These are phyloP conservation scores for Coniella lustricola DNA, from an alignment of 2,329 filamentous ascomycete genomes.

Conservation along the genomic window DNA sequence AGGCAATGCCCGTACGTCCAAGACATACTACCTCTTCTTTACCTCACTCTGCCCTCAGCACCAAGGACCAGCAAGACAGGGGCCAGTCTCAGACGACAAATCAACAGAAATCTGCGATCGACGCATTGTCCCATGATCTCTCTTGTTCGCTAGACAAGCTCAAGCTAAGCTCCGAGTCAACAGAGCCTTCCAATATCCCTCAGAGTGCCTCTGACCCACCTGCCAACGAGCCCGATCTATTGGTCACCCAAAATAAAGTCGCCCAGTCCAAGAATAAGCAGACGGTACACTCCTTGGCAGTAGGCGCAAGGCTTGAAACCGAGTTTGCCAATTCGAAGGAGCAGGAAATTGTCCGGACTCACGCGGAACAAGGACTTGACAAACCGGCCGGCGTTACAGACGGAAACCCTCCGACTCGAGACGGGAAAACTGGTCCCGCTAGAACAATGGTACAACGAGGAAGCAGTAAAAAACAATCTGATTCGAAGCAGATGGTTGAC, in stretches of 20 bases:
- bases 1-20: constrained; percentile 16
- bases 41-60: constrained; percentile 6
- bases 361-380: not conserved
- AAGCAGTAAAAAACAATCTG: not conserved
- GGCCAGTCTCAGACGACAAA: not conserved
- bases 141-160: constrained; percentile 12
- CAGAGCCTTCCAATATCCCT: constrained; percentile 10
- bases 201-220: constrained; percentile 6
- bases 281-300: constrained; percentile 14
- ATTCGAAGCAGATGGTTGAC: not conserved
- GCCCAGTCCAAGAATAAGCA: constrained; percentile 6
- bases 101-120: constrained; percentile 1
- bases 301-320: not conserved
- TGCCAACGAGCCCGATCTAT: not conserved
- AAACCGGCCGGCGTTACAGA: no score
- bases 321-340: constrained; percentile 6
- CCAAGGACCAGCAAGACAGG: constrained; percentile 2
- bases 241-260: constrained; percentile 2
- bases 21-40: constrained; percentile 7
- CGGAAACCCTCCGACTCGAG: no score
- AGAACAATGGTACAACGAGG: no score
- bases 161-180: constrained; percentile 14
- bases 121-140: constrained; percentile 5
- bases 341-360: not conserved
- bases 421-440: not conserved